Base-by-base conservation (phyloP, 2,329 filamentous ascomycete genomes). In the Apiospora saccharicola region DNA sequence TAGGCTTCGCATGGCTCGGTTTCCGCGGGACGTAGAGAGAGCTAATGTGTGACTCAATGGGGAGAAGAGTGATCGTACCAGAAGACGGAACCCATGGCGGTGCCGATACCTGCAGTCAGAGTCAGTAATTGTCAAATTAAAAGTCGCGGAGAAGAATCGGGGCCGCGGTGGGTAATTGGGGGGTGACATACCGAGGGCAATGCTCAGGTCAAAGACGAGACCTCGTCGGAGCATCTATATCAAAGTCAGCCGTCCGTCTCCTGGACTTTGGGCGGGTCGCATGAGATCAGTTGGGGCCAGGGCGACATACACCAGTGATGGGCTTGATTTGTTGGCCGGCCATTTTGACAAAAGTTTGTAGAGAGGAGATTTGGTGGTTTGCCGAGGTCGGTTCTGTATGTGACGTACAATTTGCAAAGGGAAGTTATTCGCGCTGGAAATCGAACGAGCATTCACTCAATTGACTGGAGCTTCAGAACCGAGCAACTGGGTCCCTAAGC, bases 161-260 rank as follows among this genome's bases (percentile, higher is more conserved):
- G 12, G 41, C 24, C 12, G 43, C 26, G 44, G 67, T n/a, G 16
- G 57, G 57, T 41, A 19, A 34, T 47, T 30, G 47, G 49, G 61
- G 41, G 41, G 41, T 49, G 70, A 84, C 88, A 74, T 85, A 90
- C 88, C 87, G 73, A 90, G 84, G 75, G 83, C 87, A 79, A 90
- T 85, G 72, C 83, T 79, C 73, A 90, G 83, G 79, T 90, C 89
- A 76, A 86, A 80, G 79, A 90, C 84, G 80, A 90, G 87, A 81
- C 85, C 84, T 81, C 88, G 85, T 83, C 88, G 87, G 82, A 90
- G 86, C 86, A 90, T 90, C 89, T 90, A 77, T 67, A 74, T 73
- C 75, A 76, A 81, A 83, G 67, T 68, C 30, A 68, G 67, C 82
- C 82, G 83, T 79, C 77, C 82, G 83, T 79, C 77, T 73, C 77